phyloP scores from a whole-genome alignment of 1,139 yeast species.

The Candida tunisiensis region DNA sequence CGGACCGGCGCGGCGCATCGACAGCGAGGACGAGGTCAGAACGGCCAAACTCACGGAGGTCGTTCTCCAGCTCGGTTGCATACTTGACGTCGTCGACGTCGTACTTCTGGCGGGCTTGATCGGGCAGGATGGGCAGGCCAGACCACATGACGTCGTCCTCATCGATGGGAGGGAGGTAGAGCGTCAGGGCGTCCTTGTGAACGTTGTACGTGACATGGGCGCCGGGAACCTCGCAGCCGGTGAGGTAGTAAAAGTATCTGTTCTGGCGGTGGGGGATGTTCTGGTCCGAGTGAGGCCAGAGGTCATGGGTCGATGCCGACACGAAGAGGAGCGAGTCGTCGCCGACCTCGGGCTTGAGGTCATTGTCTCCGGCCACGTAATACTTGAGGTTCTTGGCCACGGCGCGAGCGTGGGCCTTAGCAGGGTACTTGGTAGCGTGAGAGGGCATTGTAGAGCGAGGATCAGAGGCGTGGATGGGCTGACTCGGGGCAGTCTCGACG shows the following conservation, averaged over 20 bases:
- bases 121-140: conserved; percentile 61
- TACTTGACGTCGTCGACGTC: conserved; percentile 76
- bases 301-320: conserved; percentile 46
- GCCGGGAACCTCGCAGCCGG: conserved; percentile 78
- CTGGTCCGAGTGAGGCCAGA: conserved; percentile 70
- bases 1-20: conserved; percentile 17
- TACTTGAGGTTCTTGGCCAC: conserved; percentile 23
- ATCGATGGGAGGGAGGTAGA: conserved; percentile 73
- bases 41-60: conserved; percentile 11
- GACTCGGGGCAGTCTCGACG: no score
- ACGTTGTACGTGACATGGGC: conserved; percentile 49
- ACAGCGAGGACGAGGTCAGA: conserved; percentile 21
- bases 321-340: conserved; percentile 28
- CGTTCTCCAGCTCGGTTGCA: conserved; percentile 27
- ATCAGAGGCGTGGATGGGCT: no score
- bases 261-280: conserved; percentile 70
- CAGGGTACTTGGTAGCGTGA: conserved; percentile 33
- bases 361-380: conserved; percentile 5
- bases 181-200: conserved; percentile 35
- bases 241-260: conserved; percentile 71
- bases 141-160: conserved; percentile 94
- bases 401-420: conserved; percentile 34
- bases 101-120: conserved; percentile 44
- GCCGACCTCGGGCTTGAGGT: conserved; percentile 10
- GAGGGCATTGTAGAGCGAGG: no score